Evolutionary conservation across 2,329 filamentous ascomycete genomes (phyloP).

Genomic region (Harringtonia aguacate): DNA sequence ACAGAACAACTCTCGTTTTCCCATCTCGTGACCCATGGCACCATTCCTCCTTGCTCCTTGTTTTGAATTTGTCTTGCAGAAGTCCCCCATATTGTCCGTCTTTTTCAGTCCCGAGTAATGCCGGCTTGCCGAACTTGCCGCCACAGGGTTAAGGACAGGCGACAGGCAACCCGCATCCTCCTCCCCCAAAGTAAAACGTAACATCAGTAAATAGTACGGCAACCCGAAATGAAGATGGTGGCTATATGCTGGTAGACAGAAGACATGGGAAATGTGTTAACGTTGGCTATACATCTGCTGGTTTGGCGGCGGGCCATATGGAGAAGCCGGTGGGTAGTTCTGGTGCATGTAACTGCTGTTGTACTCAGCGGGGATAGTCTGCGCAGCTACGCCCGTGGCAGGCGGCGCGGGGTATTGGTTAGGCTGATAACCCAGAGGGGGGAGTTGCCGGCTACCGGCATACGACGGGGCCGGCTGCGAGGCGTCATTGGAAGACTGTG

Average conservation of each 20-base stretch:
- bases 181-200: too few species aligned
- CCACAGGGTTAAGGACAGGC: not conserved
- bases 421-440: constrained; percentile 64
- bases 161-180: too few species aligned
- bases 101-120: too few species aligned
- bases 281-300: constrained; percentile 50
- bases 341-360: constrained; percentile 42
- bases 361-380: constrained; percentile 46
- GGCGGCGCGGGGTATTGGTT: constrained; percentile 57
- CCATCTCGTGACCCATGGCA: too few species aligned
- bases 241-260: too few species aligned
- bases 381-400: constrained; percentile 39
- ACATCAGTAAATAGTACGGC: too few species aligned
- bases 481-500: constrained; percentile 36
- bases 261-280: not conserved
- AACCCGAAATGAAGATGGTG: too few species aligned
- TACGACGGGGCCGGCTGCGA: constrained; percentile 46
- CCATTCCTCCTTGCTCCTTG: too few species aligned
- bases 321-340: constrained; percentile 47
- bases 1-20: not conserved
- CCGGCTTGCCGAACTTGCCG: too few species aligned
- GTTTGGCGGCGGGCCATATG: constrained; percentile 44
- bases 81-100: too few species aligned
- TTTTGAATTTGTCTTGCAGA: too few species aligned
- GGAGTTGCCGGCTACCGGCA: constrained; percentile 54